Evolutionary conservation across 2,329 filamentous ascomycete genomes (phyloP), one percentile per base, ranked within the genome.

Genomic region (Clathrospora elynae): DNA sequence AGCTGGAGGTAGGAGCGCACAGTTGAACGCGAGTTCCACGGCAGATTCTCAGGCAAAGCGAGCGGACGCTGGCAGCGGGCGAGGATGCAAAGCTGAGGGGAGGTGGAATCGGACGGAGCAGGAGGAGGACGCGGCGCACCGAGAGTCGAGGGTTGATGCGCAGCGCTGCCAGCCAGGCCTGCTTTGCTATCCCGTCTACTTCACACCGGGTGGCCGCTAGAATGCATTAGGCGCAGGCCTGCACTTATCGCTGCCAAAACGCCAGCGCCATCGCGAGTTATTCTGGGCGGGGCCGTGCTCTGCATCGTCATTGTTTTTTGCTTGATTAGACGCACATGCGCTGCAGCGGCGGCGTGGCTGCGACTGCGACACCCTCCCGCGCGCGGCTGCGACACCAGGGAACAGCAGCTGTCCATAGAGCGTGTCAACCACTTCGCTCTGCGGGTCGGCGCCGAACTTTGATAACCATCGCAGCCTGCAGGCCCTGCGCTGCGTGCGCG

Each of bases 221-320:
- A 30, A 28, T 42, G 47, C 37, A 43, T 56, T 54, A 32, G 50
- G 50, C 40, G 18, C 37, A 35, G 38, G 26, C 47, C 41, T 54
- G 45, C 48, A 54, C 48, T 54, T 54, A 57, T 57, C 51, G 47
- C 51, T 48, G 46, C 37, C 37, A 39, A n/a, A 32, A 49, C 46
- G 46, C 51, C 51, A 50, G 33, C 36, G 29, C n/a, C 53, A 49
- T 47, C 42, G 36, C 43, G 49, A 54, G 48, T 49, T 46, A 43
- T 49, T 45, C 46, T 53, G 42, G 45, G 46, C 46, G 51, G 47
- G 55, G 47, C 55, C 51, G 55, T 60, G 53, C 47, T 35, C 41
- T 38, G 35, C 35, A 38, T 51, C 53, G 53, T 57, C 51, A 57
- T 59, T 51, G 51, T 48, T 50, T 47, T 55, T 50, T 43, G 40